These are phyloP conservation scores for Thraustotheca clavata DNA, from an alignment of 352 stramenopile species.

Conservation along the genomic window DNA sequence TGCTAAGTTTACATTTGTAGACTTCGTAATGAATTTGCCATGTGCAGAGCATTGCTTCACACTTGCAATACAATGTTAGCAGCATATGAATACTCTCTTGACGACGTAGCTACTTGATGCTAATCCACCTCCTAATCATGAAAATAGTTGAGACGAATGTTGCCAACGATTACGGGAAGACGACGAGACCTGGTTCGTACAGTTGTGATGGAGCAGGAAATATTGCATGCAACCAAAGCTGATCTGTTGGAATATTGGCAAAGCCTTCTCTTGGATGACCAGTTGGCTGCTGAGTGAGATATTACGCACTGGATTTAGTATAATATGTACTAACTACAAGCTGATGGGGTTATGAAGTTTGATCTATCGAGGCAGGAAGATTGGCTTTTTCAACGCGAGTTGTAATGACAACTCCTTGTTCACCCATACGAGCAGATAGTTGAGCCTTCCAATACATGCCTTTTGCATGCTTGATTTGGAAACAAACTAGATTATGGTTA, in stretches of 20 bases:
- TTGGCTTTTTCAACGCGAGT: constrained; percentile 43
- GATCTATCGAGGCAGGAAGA: background rate
- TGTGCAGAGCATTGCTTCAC: constrained; percentile 1
- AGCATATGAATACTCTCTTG: background rate
- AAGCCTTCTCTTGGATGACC: constrained; percentile 2
- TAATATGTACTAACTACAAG: too few species aligned
- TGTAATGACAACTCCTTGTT: constrained; percentile 68
- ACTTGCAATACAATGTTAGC: background rate
- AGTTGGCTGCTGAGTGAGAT: background rate
- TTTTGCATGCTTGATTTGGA: constrained; percentile 73
- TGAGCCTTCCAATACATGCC: constrained; percentile 69
- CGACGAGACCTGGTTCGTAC: background rate
- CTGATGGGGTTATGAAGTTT: background rate
- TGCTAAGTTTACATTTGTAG: background rate
- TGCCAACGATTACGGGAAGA: background rate
- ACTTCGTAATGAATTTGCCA: constrained; percentile 15
- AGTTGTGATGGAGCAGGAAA: constrained; percentile 1
- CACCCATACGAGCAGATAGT: constrained; percentile 56
- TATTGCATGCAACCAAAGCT: background rate
- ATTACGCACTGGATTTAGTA: too few species aligned
- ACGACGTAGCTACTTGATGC: background rate
- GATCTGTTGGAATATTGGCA: background rate
- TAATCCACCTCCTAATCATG: background rate
- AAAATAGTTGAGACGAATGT: background rate
- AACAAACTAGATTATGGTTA: constrained; percentile 41